phyloP scores from a whole-genome alignment of 441 rosid species.

The Euphorbia schlechtendalii region DNA sequence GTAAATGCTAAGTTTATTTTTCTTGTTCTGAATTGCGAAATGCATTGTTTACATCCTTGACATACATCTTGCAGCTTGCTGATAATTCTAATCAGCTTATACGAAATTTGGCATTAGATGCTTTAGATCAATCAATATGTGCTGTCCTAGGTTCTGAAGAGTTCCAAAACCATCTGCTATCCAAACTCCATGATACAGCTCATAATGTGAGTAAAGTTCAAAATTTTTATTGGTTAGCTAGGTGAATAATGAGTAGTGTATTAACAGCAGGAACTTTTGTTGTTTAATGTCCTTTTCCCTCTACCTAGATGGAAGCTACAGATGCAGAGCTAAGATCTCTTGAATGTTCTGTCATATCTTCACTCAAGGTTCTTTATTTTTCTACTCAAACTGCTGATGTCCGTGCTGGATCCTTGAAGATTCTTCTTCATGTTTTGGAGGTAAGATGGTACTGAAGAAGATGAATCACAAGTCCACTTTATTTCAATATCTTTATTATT shows the following conservation, averaged over 20 bases:
- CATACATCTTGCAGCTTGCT: constrained; percentile 71
- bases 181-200: constrained; percentile 35
- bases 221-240: constrained; percentile 10
- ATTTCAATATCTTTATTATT: constrained; percentile 11
- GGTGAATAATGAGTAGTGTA: constrained; percentile 12
- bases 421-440: constrained; percentile 96
- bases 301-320: constrained; percentile 46
- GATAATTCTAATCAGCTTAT: constrained; percentile 73
- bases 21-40: constrained; percentile 19
- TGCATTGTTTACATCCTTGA: constrained; percentile 26
- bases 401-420: constrained; percentile 85
- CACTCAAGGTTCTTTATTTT: constrained; percentile 74
- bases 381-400: constrained; percentile 80
- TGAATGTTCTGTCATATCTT: constrained; percentile 84
- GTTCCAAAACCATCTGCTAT: constrained; percentile 49
- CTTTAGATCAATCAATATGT: constrained; percentile 87
- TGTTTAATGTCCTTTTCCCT: constrained; percentile 17
- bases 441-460: constrained; percentile 34
- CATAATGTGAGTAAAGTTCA: constrained; percentile 47
- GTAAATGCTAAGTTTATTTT: constrained; percentile 35
- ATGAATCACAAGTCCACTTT: constrained; percentile 20
- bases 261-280: constrained; percentile 12
- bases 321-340: constrained; percentile 53
- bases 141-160: constrained; percentile 87
- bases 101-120: constrained; percentile 88